Evolutionary conservation across 306 rosid genomes (phyloP).

Genomic region (Arachis stenosperma): DNA sequence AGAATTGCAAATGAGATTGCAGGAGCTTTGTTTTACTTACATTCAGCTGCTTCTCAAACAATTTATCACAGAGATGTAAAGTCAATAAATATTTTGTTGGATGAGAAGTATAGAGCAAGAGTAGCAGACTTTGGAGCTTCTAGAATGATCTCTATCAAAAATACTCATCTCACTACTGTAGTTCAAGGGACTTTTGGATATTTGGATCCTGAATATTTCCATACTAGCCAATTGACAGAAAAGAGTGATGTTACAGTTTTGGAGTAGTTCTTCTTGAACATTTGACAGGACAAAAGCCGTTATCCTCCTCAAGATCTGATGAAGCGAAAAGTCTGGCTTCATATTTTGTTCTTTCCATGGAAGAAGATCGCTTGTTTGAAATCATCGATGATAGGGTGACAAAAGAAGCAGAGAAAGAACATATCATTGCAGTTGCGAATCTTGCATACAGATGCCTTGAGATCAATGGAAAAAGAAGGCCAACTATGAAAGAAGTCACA

Average conservation of each 20-base stretch:
- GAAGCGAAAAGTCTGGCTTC: slow-evolving; percentile 37
- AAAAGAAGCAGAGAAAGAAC: slow-evolving; percentile 13
- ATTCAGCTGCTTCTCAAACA: slow-evolving; percentile 37
- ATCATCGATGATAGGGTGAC: slow-evolving; percentile 28
- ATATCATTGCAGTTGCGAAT: slow-evolving; percentile 31
- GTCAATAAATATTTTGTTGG: slow-evolving; percentile 37
- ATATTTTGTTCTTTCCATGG: slow-evolving; percentile 30
- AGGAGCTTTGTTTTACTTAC: slow-evolving; percentile 37
- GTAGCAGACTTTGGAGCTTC: slow-evolving; percentile 41
- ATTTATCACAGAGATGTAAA: slow-evolving; percentile 36
- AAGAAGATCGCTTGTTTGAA: slow-evolving; percentile 27
- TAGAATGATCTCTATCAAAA: slow-evolving; percentile 30
- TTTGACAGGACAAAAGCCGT: slow-evolving; percentile 8
- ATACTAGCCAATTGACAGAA: slow-evolving; percentile 33
- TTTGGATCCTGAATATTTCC: slow-evolving; percentile 36
- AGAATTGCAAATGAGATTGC: slow-evolving; percentile 34
- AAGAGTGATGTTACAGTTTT: slow-evolving; percentile 34
- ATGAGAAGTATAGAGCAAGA: slow-evolving; percentile 31
- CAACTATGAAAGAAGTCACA: slow-evolving; percentile 44
- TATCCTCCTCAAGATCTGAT: not conserved
- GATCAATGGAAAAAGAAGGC: slow-evolving; percentile 39
- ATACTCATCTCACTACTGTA: slow-evolving; percentile 26
- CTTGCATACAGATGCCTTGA: slow-evolving; percentile 42
- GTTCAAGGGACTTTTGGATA: slow-evolving; percentile 39
- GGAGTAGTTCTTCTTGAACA: slow-evolving; percentile 39